Percentiles rank a stretch among this genome's conserved stretches.
Conservation (phyloP, 1,284 basidiomycete genomes). For the Puccinia hordei region DNA sequence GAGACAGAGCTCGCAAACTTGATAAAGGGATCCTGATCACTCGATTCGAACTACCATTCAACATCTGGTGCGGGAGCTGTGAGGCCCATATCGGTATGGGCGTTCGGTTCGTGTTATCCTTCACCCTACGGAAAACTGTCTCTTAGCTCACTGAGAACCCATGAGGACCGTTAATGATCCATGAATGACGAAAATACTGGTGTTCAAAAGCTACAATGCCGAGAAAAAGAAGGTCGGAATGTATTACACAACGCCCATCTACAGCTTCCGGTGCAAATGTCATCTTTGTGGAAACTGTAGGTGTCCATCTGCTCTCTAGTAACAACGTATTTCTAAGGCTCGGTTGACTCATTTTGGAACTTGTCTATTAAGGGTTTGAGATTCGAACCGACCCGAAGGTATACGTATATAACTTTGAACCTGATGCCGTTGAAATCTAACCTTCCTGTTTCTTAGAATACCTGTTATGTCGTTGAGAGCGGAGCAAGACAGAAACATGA, state of each 20-base stretch:
- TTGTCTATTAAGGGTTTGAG: constrained; percentile 70
- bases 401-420: not conserved
- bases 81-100: constrained; percentile 94
- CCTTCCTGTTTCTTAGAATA: constrained; percentile 68
- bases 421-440: no score
- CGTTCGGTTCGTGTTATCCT: constrained; percentile 61
- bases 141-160: constrained; percentile 13
- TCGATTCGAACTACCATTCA: constrained; percentile 91
- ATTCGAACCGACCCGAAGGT: constrained; percentile 96
- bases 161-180: constrained; percentile 15
- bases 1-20: constrained; percentile 84
- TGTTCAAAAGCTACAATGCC: constrained; percentile 80
- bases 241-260: constrained; percentile 93
- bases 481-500: constrained; percentile 88
- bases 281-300: constrained; percentile 77
- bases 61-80: constrained; percentile 95
- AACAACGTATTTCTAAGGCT: not conserved
- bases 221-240: constrained; percentile 96
- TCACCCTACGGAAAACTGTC: not conserved
- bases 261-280: constrained; percentile 92
- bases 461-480: constrained; percentile 84
- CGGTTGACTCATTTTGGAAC: not conserved
- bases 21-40: constrained; percentile 91
- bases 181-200: not conserved
- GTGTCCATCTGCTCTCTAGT: not conserved